Percentiles rank a stretch among this genome's conserved stretches.
phyloP scores from a whole-genome alignment of 495 filamentous ascomycete genomes.

The Aspergillus mulundensis region DNA sequence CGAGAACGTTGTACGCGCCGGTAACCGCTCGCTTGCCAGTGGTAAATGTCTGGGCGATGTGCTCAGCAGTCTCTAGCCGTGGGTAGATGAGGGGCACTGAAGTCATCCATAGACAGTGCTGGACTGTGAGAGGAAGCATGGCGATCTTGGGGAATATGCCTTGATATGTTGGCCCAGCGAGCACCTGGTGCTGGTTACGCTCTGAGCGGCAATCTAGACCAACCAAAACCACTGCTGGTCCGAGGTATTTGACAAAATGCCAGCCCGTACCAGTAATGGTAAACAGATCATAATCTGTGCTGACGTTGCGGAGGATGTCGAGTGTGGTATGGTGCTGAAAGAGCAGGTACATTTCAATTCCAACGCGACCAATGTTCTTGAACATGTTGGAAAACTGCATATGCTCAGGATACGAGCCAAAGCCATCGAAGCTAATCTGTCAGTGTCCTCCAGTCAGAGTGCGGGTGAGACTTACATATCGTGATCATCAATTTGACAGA shows the following conservation, averaged over 20 bases:
- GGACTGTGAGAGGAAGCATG: constrained; percentile 83
- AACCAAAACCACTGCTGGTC: constrained; percentile 83
- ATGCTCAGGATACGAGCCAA: constrained; percentile 93
- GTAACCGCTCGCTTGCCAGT: constrained; percentile 96
- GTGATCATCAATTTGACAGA: constrained; percentile 91
- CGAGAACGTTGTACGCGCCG: constrained; percentile 88
- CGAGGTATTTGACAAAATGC: constrained; percentile 97
- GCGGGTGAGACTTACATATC: constrained; percentile 74
- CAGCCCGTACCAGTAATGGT: constrained; percentile 95
- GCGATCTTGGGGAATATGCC: constrained; percentile 95
- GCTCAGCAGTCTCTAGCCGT: constrained; percentile 84
- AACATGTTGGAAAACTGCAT: constrained; percentile 98
- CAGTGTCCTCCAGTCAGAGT: not conserved
- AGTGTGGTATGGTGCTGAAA: constrained; percentile 98
- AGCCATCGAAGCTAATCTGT: constrained; percentile 83
- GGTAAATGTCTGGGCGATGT: constrained; percentile 81
- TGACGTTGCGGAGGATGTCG: constrained; percentile 83
- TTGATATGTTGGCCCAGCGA: constrained; percentile 96
- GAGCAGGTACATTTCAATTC: constrained; percentile 98
- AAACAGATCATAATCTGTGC: constrained; percentile 85
- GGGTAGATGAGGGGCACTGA: constrained; percentile 90
- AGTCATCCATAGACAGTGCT: constrained; percentile 95
- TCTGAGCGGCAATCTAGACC: constrained; percentile 90
- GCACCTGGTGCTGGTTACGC: constrained; percentile 81
- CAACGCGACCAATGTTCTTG: constrained; percentile 95